Conservation (phyloP, 1,284 basidiomycete genomes). For the Heterobasidion irregulare region DNA sequence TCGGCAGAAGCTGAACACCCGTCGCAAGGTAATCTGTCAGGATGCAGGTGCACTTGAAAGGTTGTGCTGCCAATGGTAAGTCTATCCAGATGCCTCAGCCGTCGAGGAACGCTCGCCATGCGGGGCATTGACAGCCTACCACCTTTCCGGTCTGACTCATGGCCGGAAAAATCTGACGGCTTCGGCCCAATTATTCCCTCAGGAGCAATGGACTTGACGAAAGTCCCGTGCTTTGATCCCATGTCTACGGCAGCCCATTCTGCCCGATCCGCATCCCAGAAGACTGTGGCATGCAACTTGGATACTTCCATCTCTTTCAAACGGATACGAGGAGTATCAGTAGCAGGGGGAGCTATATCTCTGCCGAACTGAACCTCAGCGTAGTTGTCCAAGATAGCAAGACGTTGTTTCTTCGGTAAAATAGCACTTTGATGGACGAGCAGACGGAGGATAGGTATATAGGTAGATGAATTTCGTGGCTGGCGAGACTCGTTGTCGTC, state of each 20-base stretch:
- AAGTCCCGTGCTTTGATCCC: conserved; percentile 77
- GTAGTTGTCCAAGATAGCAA: conserved; percentile 57
- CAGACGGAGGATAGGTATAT: conserved; percentile 36
- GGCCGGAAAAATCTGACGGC: neutral
- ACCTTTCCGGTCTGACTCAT: conserved; percentile 18
- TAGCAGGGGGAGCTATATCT: conserved; percentile 42
- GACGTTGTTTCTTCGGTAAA: conserved; percentile 36
- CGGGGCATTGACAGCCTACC: conserved; percentile 53
- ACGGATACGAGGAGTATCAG: conserved; percentile 51
- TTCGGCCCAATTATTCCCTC: neutral
- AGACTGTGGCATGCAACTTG: conserved; percentile 67
- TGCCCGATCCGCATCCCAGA: conserved; percentile 49
- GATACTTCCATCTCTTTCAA: conserved; percentile 77
- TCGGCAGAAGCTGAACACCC: conserved; percentile 38
- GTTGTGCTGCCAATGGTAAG: conserved; percentile 61
- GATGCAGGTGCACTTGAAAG: conserved; percentile 63
- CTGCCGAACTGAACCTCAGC: conserved; percentile 63
- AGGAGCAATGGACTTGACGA: conserved; percentile 26
- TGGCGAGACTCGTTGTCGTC: conserved; percentile 13
- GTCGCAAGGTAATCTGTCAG: conserved; percentile 46
- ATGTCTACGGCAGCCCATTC: conserved; percentile 73
- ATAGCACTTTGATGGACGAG: conserved; percentile 42
- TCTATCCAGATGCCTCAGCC: conserved; percentile 52
- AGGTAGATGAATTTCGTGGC: neutral
- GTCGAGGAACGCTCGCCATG: conserved; percentile 57